Conservation (phyloP, 192 early-diverging fungal genomes). For the Allomyces javanicus region DNA sequence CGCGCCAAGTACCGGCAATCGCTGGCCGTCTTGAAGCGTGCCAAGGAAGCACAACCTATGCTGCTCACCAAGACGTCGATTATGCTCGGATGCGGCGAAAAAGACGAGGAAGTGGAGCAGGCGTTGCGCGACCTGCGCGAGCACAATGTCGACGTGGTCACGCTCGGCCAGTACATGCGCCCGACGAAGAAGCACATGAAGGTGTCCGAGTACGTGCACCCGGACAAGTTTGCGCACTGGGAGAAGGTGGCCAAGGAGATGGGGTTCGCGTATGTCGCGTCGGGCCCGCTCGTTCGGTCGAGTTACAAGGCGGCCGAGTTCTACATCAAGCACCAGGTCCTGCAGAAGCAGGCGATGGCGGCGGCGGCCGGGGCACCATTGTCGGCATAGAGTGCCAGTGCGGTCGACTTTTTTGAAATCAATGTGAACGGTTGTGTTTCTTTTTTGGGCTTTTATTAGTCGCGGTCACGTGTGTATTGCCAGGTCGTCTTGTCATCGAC, state of each 20-base stretch:
- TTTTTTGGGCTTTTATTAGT: no score
- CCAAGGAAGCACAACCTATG: constrained; percentile 53
- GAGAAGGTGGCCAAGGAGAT: constrained; percentile 51
- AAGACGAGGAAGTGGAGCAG: constrained; percentile 75
- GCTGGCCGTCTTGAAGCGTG: constrained; percentile 68
- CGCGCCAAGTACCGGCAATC: constrained; percentile 83
- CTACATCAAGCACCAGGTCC: constrained; percentile 38
- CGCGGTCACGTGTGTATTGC: no score
- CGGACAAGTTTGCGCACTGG: constrained; percentile 82
- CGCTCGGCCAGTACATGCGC: constrained; percentile 97
- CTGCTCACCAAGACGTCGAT: constrained; percentile 92
- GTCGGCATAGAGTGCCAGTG: background rate
- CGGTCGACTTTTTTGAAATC: background rate
- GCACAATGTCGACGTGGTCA: constrained; percentile 76
- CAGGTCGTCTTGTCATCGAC: no score
- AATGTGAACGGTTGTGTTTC: background rate
- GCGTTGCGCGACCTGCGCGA: constrained; percentile 62
- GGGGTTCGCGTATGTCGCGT: constrained; percentile 90
- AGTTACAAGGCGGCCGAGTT: constrained; percentile 97
- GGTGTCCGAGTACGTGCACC: constrained; percentile 81
- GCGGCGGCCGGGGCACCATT: background rate
- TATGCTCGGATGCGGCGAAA: constrained; percentile 94
- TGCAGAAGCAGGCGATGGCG: background rate
- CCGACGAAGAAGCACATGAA: constrained; percentile 99
- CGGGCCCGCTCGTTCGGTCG: constrained; percentile 81